phyloP scores from a whole-genome alignment of 371 early-diverging fungal genomes.

The Capniomyces stellatus region DNA sequence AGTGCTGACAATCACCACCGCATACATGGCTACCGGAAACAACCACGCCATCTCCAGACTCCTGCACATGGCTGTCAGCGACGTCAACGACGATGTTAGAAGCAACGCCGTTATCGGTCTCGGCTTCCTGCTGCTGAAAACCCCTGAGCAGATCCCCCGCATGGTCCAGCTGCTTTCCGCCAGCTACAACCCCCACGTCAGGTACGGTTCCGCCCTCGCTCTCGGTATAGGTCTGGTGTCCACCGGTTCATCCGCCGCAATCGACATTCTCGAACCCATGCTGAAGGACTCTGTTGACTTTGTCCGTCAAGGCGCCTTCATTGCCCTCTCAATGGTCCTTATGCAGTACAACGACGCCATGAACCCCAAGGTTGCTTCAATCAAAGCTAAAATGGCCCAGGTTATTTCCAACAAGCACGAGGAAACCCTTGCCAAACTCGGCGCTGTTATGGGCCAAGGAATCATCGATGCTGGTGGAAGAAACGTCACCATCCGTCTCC shows the following conservation, averaged over 20 bases:
- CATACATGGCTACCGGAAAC: conserved; percentile 94
- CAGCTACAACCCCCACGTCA: conserved; percentile 96
- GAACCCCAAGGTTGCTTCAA: conserved; percentile 55
- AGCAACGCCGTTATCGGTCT: conserved; percentile 94
- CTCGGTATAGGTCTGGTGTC: conserved; percentile 97
- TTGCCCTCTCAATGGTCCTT: conserved; percentile 93
- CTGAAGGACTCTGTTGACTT: conserved; percentile 93
- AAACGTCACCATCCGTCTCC: conserved; percentile 86
- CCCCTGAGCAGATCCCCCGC: conserved; percentile 83
- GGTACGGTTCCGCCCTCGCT: conserved; percentile 92
- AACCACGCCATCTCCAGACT: conserved; percentile 85
- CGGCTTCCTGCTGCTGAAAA: conserved; percentile 85
- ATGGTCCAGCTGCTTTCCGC: conserved; percentile 94
- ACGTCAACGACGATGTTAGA: conserved; percentile 97
- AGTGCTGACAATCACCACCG: conserved; percentile 90
- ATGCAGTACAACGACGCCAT: conserved; percentile 87
- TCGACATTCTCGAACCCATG: conserved; percentile 94
- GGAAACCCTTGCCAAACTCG: conserved; percentile 89
- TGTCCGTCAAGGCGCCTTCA: conserved; percentile 96
- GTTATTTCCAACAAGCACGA: conserved; percentile 86
- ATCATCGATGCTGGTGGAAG: conserved; percentile 96
- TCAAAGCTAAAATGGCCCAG: conserved; percentile 70
- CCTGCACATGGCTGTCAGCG: conserved; percentile 92
- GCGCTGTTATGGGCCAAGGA: conserved; percentile 94
- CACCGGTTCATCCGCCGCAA: conserved; percentile 80